Percentiles rank a stretch among this genome's conserved stretches.
These are phyloP conservation scores for Starmerella floris DNA, from an alignment of 805 yeast genomes.

Conservation along the genomic window DNA sequence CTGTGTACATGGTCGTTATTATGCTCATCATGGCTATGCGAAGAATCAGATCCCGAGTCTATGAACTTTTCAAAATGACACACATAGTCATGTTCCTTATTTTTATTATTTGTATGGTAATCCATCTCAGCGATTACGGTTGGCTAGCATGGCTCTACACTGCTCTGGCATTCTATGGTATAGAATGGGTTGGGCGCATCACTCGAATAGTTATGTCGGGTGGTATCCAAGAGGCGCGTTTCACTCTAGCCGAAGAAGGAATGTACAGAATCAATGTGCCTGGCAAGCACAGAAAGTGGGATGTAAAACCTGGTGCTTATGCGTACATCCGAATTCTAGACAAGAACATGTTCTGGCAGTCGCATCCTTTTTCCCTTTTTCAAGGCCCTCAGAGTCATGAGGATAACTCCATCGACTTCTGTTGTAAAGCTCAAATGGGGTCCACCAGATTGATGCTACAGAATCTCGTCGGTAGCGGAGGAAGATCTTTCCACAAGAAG, in stretches of 20 bases:
- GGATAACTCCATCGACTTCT: conserved; percentile 34
- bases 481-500: conserved; percentile 24
- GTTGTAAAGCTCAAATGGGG: conserved; percentile 42
- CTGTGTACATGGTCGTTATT: conserved; percentile 33
- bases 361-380: conserved; percentile 53
- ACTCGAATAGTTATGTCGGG: conserved; percentile 48
- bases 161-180: conserved; percentile 50
- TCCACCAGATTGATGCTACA: conserved; percentile 34
- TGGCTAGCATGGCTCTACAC: conserved; percentile 43
- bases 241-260: conserved; percentile 24
- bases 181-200: conserved; percentile 48
- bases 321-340: conserved; percentile 44
- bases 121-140: conserved; percentile 50
- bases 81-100: conserved; percentile 30
- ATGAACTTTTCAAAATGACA: conserved; percentile 43
- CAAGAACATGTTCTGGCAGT: conserved; percentile 47
- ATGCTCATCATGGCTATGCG: conserved; percentile 37
- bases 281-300: conserved; percentile 35
- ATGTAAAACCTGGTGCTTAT: conserved; percentile 43
- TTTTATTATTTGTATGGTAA: conserved; percentile 27
- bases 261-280: conserved; percentile 27
- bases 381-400: conserved; percentile 26
- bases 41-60: conserved; percentile 37
- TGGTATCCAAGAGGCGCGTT: conserved; percentile 24
- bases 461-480: conserved; percentile 25